phyloP scores from a whole-genome alignment of 768 basidiomycete genomes.

The Auriscalpium microsporum region DNA sequence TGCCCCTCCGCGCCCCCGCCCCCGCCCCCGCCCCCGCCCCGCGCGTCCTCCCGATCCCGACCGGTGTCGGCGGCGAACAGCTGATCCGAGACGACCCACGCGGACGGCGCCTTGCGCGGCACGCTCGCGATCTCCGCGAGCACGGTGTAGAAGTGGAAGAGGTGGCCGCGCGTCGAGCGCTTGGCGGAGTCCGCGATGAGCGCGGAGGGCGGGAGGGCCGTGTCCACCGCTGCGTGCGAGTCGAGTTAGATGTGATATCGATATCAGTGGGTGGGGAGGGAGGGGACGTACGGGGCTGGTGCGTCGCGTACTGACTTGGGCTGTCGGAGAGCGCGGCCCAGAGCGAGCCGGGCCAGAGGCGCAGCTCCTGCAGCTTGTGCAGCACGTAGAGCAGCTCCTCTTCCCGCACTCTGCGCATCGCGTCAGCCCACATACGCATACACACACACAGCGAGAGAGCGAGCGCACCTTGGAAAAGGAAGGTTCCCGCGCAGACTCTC shows the following conservation, averaged over 20 bases:
- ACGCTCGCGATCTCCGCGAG: conserved; percentile 75
- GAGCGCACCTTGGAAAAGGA: conserved; percentile 7
- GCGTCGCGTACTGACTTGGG: not conserved
- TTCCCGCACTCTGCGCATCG: conserved; percentile 87
- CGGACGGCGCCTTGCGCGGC: conserved; percentile 55
- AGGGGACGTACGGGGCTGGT: not conserved
- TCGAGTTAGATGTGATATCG: conserved; percentile 15
- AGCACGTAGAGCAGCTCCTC: conserved; percentile 79
- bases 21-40: not conserved
- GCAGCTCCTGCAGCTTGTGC: conserved; percentile 61
- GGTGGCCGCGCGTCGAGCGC: conserved; percentile 69
- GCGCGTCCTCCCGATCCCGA: not conserved
- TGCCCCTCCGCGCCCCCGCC: not conserved
- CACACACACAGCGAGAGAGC: conserved; percentile 64
- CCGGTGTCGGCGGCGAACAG: conserved; percentile 60
- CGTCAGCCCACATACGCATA: conserved; percentile 34
- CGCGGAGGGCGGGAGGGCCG: conserved; percentile 37
- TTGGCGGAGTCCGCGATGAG: conserved; percentile 65
- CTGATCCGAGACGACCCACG: conserved; percentile 20
- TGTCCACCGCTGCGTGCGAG: conserved; percentile 28
- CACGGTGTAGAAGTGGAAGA: conserved; percentile 82
- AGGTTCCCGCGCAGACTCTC: not conserved
- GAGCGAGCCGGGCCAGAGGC: conserved; percentile 67
- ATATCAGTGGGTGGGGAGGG: conserved; percentile 46
- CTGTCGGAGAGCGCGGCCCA: conserved; percentile 54